Evolutionary conservation across 257 asterid species (phyloP).

Genomic region (Osmanthus fragrans): DNA sequence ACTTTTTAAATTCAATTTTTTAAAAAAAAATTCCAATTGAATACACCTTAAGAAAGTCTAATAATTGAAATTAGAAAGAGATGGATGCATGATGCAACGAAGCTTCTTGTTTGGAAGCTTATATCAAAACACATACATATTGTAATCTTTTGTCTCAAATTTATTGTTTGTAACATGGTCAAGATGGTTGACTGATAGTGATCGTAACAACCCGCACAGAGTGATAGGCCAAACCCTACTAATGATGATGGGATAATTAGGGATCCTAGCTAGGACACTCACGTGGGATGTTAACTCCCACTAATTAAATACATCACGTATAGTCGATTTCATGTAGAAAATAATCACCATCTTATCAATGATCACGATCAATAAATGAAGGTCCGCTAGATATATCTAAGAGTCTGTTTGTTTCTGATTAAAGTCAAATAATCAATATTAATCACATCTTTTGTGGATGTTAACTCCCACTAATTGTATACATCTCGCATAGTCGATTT

Average conservation of each 20-base stretch:
- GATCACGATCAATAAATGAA: background rate
- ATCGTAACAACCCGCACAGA: background rate
- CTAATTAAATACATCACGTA: background rate
- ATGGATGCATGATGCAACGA: background rate
- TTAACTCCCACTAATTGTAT: background rate
- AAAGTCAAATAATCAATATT: no score
- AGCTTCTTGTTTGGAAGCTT: background rate
- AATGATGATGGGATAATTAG: background rate
- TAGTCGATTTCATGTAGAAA: background rate
- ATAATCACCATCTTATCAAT: background rate
- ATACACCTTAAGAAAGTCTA: no score
- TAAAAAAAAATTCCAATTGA: no score
- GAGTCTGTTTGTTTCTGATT: no score
- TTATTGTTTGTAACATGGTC: background rate
- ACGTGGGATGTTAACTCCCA: background rate
- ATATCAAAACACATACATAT: background rate
- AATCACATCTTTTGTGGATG: no score
- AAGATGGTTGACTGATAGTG: background rate
- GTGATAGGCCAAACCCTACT: background rate
- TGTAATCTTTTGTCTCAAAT: background rate
- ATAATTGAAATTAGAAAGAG: background rate
- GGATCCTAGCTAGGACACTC: background rate
- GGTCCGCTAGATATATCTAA: no score
- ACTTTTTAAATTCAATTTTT: no score
- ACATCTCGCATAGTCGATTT: background rate